Evolutionary conservation across 2,329 filamentous ascomycete genomes (phyloP).

Genomic region (Fusarium decemcellulare): DNA sequence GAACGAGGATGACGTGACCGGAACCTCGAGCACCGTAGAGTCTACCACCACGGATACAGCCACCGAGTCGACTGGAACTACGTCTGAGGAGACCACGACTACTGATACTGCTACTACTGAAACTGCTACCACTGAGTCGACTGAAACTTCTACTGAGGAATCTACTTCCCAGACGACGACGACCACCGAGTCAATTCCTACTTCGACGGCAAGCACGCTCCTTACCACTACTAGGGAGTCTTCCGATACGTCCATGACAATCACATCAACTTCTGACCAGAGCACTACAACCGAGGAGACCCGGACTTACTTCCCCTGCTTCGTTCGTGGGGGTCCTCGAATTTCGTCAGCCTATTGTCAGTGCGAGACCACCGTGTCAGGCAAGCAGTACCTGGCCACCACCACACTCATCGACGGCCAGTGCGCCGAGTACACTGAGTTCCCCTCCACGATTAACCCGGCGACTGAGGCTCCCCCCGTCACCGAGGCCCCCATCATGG

Average conservation of each 20-base stretch:
- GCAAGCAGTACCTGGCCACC: slow-evolving; percentile 12
- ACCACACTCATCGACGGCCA: neutral
- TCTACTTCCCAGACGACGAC: too few species aligned
- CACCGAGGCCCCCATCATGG: neutral
- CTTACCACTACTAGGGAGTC: too few species aligned
- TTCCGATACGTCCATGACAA: neutral
- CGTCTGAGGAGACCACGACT: too few species aligned
- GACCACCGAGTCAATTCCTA: too few species aligned
- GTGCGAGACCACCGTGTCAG: slow-evolving; percentile 7
- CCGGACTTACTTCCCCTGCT: slow-evolving; percentile 16
- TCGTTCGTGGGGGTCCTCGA: neutral
- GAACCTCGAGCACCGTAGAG: neutral
- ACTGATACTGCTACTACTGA: too few species aligned
- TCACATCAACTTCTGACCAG: neutral
- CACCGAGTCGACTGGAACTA: too few species aligned
- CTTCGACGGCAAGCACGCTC: too few species aligned
- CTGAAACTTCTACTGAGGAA: too few species aligned
- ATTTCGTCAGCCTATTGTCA: slow-evolving; percentile 10
- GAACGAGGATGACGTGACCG: too few species aligned
- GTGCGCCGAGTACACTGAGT: neutral
- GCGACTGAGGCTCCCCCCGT: neutral
- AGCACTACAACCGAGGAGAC: neutral
- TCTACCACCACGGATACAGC: neutral
- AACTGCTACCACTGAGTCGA: too few species aligned
- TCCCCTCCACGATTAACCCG: slow-evolving; percentile 6